These are phyloP conservation scores for Chalciporus sp. DNA, from an alignment of 1,284 basidiomycete species.

Conservation along the genomic window DNA sequence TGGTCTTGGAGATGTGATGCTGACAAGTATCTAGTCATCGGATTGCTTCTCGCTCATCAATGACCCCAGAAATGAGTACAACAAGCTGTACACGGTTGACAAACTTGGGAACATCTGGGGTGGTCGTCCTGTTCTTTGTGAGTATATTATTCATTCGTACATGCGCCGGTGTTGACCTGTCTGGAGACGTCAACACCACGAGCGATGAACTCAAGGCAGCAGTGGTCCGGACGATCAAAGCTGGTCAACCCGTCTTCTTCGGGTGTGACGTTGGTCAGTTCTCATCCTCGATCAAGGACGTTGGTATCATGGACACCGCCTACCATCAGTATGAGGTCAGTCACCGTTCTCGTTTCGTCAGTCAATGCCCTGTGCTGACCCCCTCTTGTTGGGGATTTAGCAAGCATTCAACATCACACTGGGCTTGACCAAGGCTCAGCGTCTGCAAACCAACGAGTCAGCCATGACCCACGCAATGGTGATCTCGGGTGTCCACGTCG, in stretches of 20 bases:
- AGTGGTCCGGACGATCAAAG: constrained; percentile 85
- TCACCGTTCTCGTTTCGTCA: not conserved
- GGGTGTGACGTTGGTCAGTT: constrained; percentile 90
- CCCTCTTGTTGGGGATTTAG: constrained; percentile 28
- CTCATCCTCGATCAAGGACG: constrained; percentile 65
- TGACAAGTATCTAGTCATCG: constrained; percentile 42
- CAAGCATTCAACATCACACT: constrained; percentile 61
- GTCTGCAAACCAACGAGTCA: constrained; percentile 81
- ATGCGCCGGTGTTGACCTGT: constrained; percentile 2
- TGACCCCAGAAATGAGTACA: constrained; percentile 86
- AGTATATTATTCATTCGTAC: constrained; percentile 30
- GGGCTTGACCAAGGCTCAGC: constrained; percentile 80
- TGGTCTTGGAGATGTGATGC: constrained; percentile 1
- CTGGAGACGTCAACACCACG: constrained; percentile 86
- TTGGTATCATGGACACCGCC: constrained; percentile 85
- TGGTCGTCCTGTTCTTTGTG: constrained; percentile 80
- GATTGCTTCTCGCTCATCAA: constrained; percentile 93
- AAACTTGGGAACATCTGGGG: constrained; percentile 93
- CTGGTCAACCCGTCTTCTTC: constrained; percentile 91
- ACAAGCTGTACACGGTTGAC: constrained; percentile 89
- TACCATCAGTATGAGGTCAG: constrained; percentile 81
- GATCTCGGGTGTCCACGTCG: constrained; percentile 90
- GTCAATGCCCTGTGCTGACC: constrained; percentile 3
- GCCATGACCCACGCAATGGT: constrained; percentile 95
- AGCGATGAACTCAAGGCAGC: constrained; percentile 79